Base-by-base conservation (phyloP, 2,329 filamentous ascomycete genomes). In the Curvularia hawaiiensis region DNA sequence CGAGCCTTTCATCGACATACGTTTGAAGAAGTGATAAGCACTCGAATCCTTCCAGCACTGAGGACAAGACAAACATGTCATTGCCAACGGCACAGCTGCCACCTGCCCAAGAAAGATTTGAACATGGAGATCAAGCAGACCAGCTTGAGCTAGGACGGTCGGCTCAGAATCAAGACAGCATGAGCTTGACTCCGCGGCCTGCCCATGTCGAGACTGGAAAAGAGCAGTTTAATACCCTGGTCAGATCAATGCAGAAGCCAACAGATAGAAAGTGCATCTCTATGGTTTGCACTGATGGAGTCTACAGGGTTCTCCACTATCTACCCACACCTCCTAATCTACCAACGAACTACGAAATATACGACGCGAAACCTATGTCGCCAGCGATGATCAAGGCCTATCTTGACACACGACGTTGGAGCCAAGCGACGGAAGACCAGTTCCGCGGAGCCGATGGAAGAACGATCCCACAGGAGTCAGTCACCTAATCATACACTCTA, bases 391-490 rank as follows among this genome's bases (percentile, higher is more conserved):
- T 54, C 39, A 58, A 54, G 40, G 30, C 40, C 6, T 58, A 31
- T 45, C 45, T 58, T 24, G 45, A 50, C 46, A 39, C 43, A 41
- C 22, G 28, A 28, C 31, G 39, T 24, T 58, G 45, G 46, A 54
- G 46, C 20, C 55, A 54, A n/a, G 45, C 9, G 26, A 30, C 26
- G 26, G 43, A 45, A 45, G 16, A 45, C 24, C 43, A 33, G 7
- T 57, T 53, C 11, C 54, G 44, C 7, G 50, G 50, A 45, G 30
- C 49, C 16, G 54, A 57, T 50, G 54, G 54, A 11, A 52, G 50
- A 38, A 24, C 30, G 4, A 40, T 53, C 31, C 45, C 50, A 11
- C 45, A 53, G 18, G 50, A 53, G 54, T 53, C 31, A 57, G 49
- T 48, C 11, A 11, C 31, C 3, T 22, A 14, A 31, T n/a, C 6